Base-by-base conservation (phyloP, 1,139 yeast species). In the Eremothecium coryli region DNA sequence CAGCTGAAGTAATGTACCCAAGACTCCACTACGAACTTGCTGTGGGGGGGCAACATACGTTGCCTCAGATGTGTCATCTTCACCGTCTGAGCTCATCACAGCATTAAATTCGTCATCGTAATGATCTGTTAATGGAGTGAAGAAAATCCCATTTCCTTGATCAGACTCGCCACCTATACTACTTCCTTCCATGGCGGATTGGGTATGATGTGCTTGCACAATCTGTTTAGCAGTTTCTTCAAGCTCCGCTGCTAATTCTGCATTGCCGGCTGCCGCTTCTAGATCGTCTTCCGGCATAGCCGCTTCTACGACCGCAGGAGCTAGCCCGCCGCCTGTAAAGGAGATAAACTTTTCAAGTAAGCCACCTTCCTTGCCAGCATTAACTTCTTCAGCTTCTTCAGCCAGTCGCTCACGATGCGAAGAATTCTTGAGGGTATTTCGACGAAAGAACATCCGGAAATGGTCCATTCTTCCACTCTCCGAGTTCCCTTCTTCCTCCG, bases 1-100 rank as follows among this genome's bases (percentile, higher is more conserved):
- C 36, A 85, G 65, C 45, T 76, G 71, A 42, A 85, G 64, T 42
- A 85, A 64, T 2, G 88, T 74, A 0, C 94, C 82, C 23, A 85
- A 66, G 12, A 85, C 88, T 52, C 95, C 95, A 18, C 85, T 84
- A 44, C 79, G 79, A 5, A 82, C 85, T 35, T 71, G 72, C 28
- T 68, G 63, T 0, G 94, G 93, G 0, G 88, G 86, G 0, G 84
- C 75, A 5, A 82, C 65, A 36, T 71, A 81, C 14, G 68, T 73
- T 26, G 61, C 65, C 32, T 60, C 64, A n/a, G 28, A 27, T 4
- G n/a, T 4, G 16, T 25, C 16, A 15, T 25, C 28, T 5, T 15
- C 17, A n/a, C 16, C 17, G n/a, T 13, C 12, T 15, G 13, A 12
- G 5, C 14, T 16, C 4, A 10, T n/a, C 28, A 10, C 15, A n/a